Percentiles rank a stretch among this genome's conserved stretches.
These are phyloP conservation scores for Centella asiatica DNA, from an alignment of 129 eudicot genomes.

Conservation along the genomic window DNA sequence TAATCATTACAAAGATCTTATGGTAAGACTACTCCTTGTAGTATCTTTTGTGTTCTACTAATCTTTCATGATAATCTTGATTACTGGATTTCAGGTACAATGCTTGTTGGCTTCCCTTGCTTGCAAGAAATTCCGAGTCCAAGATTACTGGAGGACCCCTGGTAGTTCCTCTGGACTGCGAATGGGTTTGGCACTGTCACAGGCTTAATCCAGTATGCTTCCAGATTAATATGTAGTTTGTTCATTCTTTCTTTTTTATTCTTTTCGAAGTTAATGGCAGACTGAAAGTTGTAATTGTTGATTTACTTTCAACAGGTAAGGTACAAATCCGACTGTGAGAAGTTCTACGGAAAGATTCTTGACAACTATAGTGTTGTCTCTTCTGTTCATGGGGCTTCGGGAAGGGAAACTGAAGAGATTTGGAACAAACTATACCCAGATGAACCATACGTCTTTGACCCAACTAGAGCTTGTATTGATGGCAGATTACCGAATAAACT, in stretches of 20 bases:
- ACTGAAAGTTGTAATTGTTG: slow-evolving; percentile 8
- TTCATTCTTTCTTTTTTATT: background rate
- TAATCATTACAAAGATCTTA: too few relatives aligned
- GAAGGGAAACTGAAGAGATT: slow-evolving; percentile 42
- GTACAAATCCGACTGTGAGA: slow-evolving; percentile 73
- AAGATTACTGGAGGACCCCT: slow-evolving; percentile 56
- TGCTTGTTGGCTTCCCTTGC: slow-evolving; percentile 92
- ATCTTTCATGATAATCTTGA: background rate
- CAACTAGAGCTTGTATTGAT: slow-evolving; percentile 18
- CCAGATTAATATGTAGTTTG: background rate
- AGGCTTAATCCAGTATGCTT: slow-evolving; percentile 87
- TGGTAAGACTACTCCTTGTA: background rate
- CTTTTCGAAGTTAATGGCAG: background rate
- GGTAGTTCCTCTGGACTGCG: slow-evolving; percentile 96
- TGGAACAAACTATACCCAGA: slow-evolving; percentile 63
- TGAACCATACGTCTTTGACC: slow-evolving; percentile 50
- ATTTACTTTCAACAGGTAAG: slow-evolving; percentile 47
- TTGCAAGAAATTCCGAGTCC: slow-evolving; percentile 54
- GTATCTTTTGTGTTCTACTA: background rate
- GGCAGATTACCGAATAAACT: slow-evolving; percentile 8
- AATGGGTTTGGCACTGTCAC: slow-evolving; percentile 99
- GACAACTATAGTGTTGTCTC: slow-evolving; percentile 62
- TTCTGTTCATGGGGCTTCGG: slow-evolving; percentile 45
- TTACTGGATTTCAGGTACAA: slow-evolving; percentile 52
- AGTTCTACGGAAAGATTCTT: slow-evolving; percentile 68